Evolutionary conservation across 495 filamentous ascomycete species (phyloP).

Genomic region (Aspergillus sparsus): DNA sequence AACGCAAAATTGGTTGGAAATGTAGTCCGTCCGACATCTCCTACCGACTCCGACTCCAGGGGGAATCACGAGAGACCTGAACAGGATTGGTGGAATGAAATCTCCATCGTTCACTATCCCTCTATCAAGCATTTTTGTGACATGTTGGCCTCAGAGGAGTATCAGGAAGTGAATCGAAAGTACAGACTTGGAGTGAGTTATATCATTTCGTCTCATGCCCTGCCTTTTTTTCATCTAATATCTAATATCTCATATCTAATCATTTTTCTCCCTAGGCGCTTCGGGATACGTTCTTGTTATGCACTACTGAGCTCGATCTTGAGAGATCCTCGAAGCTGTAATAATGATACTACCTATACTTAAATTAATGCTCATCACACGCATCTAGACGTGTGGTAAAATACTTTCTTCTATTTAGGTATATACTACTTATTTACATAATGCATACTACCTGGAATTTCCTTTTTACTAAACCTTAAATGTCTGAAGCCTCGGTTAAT

Average conservation of each 20-base stretch:
- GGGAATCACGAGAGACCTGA: slow-evolving; percentile 29
- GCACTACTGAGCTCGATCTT: slow-evolving; percentile 57
- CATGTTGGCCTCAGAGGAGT: slow-evolving; percentile 63
- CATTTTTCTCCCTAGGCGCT: slow-evolving; percentile 35
- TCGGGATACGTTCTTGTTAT: slow-evolving; percentile 64
- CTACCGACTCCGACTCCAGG: slow-evolving; percentile 28
- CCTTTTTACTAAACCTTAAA: too few relatives aligned
- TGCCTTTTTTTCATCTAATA: background rate
- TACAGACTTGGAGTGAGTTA: slow-evolving; percentile 50
- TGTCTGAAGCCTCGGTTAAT: too few relatives aligned
- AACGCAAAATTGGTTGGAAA: slow-evolving; percentile 64
- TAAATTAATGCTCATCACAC: too few relatives aligned
- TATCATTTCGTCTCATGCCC: background rate
- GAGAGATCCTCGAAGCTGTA: slow-evolving; percentile 31
- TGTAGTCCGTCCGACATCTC: slow-evolving; percentile 41
- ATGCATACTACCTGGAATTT: too few relatives aligned
- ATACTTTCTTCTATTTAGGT: too few relatives aligned
- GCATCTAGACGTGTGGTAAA: too few relatives aligned
- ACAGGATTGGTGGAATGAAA: slow-evolving; percentile 54
- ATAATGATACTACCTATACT: background rate
- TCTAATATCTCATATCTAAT: background rate
- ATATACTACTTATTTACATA: too few relatives aligned
- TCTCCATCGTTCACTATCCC: slow-evolving; percentile 68
- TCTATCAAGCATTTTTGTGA: slow-evolving; percentile 62
- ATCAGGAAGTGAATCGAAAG: slow-evolving; percentile 62